Base-by-base conservation (phyloP, 1,139 yeast genomes). In the Blastobotrys niveus region DNA sequence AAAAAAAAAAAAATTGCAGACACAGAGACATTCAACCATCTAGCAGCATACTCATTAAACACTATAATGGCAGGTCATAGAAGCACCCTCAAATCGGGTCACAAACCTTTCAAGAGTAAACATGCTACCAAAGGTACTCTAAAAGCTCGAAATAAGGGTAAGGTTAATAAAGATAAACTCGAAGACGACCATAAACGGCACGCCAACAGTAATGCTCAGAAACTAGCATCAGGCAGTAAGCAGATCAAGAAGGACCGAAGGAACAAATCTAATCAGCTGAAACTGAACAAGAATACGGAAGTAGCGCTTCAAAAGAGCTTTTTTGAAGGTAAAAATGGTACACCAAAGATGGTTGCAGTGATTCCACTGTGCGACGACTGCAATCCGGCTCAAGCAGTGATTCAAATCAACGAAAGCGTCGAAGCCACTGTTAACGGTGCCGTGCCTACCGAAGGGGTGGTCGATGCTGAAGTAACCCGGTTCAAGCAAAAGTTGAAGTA, bases 51-150 rank as follows among this genome's bases (percentile, higher is more conserved):
- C n/a, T n/a, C n/a, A n/a, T n/a, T n/a, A n/a, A 29, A 21, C 19
- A n/a, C 18, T 8, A 42, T 42, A 42, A 42, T 34, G 2, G 40
- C 55, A 21, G 49, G 58, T 15, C 96, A 89, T 62, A 76, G 96
- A 61, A 73, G 91, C 15, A 79, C 95, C 8, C 70, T 84, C 46
- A 89, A 87, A 66, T 82, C 81, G 63, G 80, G 80, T 44, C 95
- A 89, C 58, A 91, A 91, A 67, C 76, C 91, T 9, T 91, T 87
- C 74, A 91, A 91, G 62, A 79, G 95, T 6, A 82, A 80, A 60
- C 97, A 91, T 70, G 78, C 96, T 18, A 77, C 94, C n/a, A 91
- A 91, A 61, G 86, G 96, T 46, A 79, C 88, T 44, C 64, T 88
- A 58, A 89, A 87, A 62, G 83, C 85, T 52, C 72, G 77, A 49